Percentiles rank a stretch among this genome's conserved stretches.
Conservation (phyloP, 495 filamentous ascomycete species). For the Tuber aestivum region DNA sequence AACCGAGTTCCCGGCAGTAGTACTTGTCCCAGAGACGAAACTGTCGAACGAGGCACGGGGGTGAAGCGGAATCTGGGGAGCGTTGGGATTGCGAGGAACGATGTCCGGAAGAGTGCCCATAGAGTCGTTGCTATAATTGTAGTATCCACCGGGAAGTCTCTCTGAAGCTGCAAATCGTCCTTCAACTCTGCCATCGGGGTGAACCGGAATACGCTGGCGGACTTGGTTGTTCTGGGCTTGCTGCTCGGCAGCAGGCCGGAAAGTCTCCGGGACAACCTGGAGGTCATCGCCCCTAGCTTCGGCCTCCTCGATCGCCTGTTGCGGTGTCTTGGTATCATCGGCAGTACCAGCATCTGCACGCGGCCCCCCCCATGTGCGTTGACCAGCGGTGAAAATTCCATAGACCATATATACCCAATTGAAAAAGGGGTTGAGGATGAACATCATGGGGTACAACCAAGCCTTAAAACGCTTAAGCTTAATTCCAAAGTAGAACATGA, state of each 20-base stretch:
- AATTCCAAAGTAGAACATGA: constrained; percentile 94
- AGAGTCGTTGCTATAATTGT: constrained; percentile 59
- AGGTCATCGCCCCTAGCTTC: constrained; percentile 78
- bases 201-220: constrained; percentile 51
- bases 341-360: constrained; percentile 85
- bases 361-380: constrained; percentile 94
- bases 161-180: constrained; percentile 63
- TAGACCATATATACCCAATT: constrained; percentile 98
- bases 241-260: constrained; percentile 64
- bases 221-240: constrained; percentile 45
- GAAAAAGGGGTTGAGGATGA: constrained; percentile 90
- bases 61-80: constrained; percentile 52
- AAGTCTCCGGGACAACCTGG: constrained; percentile 85
- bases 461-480: constrained; percentile 85
- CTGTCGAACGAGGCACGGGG: constrained; percentile 68
- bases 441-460: constrained; percentile 94
- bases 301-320: constrained; percentile 76
- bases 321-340: constrained; percentile 69
- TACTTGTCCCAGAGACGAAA: constrained; percentile 55
- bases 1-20: constrained; percentile 54
- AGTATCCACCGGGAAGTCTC: constrained; percentile 57
- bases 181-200: constrained; percentile 66
- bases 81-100: constrained; percentile 47
- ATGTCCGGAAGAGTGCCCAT: constrained; percentile 49
- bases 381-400: constrained; percentile 82